Percentiles rank a stretch among this genome's conserved stretches.
phyloP scores from a whole-genome alignment of 129 eudicot species.

The Glebionis coronaria region DNA sequence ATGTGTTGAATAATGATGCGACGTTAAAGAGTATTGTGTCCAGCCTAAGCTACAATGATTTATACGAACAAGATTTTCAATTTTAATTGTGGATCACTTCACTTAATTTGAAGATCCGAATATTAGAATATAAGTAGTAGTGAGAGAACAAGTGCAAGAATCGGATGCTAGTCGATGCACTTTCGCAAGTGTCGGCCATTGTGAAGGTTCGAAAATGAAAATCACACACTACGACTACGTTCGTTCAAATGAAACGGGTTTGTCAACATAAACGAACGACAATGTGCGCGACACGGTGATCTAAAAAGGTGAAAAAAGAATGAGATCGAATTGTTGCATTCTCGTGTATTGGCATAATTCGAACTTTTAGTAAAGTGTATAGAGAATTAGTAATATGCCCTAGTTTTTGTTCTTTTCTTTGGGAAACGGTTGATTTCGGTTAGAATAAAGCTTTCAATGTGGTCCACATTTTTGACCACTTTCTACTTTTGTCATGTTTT shows the following conservation, averaged over 20 bases:
- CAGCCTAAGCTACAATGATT: not conserved
- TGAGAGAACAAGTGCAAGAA: constrained; percentile 2
- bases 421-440: constrained; percentile 34
- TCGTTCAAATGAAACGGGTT: not conserved
- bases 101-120: not conserved
- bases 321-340: constrained; percentile 4
- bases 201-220: constrained; percentile 1
- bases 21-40: too few relatives aligned
- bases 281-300: not conserved
- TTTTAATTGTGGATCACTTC: too few relatives aligned
- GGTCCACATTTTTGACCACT: constrained; percentile 35
- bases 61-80: not conserved
- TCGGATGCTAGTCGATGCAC: not conserved
- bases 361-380: constrained; percentile 24
- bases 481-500: constrained; percentile 6
- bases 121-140: not conserved
- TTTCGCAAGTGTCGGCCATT: constrained; percentile 6
- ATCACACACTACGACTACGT: not conserved
- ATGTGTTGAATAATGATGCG: too few relatives aligned
- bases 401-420: constrained; percentile 30
- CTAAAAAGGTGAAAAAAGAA: not conserved
- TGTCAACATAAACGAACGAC: not conserved
- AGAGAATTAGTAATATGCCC: constrained; percentile 15
- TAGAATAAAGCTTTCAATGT: constrained; percentile 33
- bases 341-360: not conserved